A percentile compares a stretch with the other conserved stretches of the same genome.
These are phyloP conservation scores for Phanerochaete sordida DNA, from an alignment of 768 basidiomycete species.

Conservation along the genomic window DNA sequence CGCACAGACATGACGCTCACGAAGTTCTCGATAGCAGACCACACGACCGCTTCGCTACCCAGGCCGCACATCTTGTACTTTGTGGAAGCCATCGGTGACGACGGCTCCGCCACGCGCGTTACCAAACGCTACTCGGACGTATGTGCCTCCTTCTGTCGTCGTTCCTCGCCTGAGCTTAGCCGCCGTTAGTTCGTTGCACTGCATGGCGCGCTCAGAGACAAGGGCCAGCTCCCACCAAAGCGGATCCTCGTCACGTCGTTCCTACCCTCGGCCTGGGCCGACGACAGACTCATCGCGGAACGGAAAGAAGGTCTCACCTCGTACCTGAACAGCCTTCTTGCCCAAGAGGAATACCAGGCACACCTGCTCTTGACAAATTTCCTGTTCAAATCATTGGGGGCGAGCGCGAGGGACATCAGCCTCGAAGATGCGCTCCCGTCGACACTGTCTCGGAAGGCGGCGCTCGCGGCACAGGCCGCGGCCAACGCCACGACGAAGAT, in stretches of 20 bases:
- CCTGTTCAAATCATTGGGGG: slow-evolving; percentile 1
- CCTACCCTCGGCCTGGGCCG: slow-evolving; percentile 49
- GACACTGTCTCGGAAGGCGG: slow-evolving; percentile 38
- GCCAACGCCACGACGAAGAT: slow-evolving; percentile 30
- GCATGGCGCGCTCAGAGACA: slow-evolving; percentile 38
- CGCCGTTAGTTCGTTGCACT: slow-evolving; percentile 34
- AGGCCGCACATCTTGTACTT: slow-evolving; percentile 45
- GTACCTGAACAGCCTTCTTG: slow-evolving; percentile 30
- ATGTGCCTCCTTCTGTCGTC: slow-evolving; percentile 1
- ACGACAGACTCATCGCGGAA: slow-evolving; percentile 48
- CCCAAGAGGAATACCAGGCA: slow-evolving; percentile 27
- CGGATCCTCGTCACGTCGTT: slow-evolving; percentile 46
- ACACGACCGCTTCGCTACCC: slow-evolving; percentile 45
- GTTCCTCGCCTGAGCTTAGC: neutral
- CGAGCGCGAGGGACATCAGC: slow-evolving; percentile 27
- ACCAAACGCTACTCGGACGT: slow-evolving; percentile 46
- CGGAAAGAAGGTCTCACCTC: slow-evolving; percentile 44
- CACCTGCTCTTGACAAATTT: slow-evolving; percentile 8
- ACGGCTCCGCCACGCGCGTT: slow-evolving; percentile 28
- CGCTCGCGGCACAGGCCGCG: slow-evolving; percentile 20
- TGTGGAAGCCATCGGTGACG: slow-evolving; percentile 34
- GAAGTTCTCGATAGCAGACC: slow-evolving; percentile 32
- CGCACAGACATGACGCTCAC: slow-evolving; percentile 7
- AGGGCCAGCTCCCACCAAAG: slow-evolving; percentile 45
- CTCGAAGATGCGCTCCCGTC: slow-evolving; percentile 46